Percentiles rank a stretch among this genome's conserved stretches.
Evolutionary conservation across 2,329 filamentous ascomycete species (phyloP).

Genomic region (Penicillium sp.): DNA sequence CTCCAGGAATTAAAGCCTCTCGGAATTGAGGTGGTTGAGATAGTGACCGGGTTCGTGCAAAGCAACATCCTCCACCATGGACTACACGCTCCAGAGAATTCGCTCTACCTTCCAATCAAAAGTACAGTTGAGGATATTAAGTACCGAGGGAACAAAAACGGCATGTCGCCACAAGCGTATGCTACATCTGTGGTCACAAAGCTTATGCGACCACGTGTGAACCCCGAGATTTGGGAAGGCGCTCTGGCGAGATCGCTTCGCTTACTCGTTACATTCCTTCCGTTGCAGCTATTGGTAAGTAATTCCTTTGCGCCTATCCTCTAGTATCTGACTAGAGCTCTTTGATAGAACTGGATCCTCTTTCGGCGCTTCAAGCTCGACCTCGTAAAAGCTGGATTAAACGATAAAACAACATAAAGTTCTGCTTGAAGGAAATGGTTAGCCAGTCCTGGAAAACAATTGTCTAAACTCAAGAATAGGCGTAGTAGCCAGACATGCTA

Average conservation of each 20-base stretch:
- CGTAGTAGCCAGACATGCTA: too few relatives aligned
- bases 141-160: slow-evolving; percentile 22
- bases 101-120: slow-evolving; percentile 4
- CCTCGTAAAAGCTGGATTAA: too few relatives aligned
- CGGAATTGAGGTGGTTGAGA: slow-evolving; percentile 7
- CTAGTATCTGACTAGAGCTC: too few relatives aligned
- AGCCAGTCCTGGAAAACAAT: too few relatives aligned
- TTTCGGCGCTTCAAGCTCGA: too few relatives aligned
- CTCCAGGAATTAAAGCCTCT: background rate
- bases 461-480: too few relatives aligned
- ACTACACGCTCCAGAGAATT: background rate
- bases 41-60: slow-evolving; percentile 9
- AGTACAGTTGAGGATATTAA: slow-evolving; percentile 20
- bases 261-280: background rate
- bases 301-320: too few relatives aligned
- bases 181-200: slow-evolving; percentile 16
- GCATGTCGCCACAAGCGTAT: slow-evolving; percentile 22
- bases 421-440: too few relatives aligned
- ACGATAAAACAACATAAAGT: too few relatives aligned
- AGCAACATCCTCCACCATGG: slow-evolving; percentile 11
- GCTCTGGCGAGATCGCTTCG: background rate
- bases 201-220: background rate
- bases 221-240: slow-evolving; percentile 5
- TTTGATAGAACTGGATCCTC: too few relatives aligned
- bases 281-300: too few relatives aligned